Conservation (phyloP, 495 filamentous ascomycete genomes). For the Penicillium mononematosum region DNA sequence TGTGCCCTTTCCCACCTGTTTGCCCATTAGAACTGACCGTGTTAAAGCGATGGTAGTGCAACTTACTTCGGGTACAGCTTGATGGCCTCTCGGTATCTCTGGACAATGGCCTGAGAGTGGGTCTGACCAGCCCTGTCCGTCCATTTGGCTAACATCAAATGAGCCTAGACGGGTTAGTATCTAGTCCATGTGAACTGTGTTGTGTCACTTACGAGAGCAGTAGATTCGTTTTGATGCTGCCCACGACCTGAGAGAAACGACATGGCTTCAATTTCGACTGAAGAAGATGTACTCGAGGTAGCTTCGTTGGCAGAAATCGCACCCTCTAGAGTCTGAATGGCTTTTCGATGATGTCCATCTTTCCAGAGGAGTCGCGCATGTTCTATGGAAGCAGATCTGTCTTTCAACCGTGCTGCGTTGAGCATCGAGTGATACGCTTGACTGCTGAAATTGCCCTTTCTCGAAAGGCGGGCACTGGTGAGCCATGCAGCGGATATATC, state of each 20-base stretch:
- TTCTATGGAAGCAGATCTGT: slow-evolving; percentile 83
- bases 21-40: slow-evolving; percentile 14
- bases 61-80: slow-evolving; percentile 43
- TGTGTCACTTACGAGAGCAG: slow-evolving; percentile 38
- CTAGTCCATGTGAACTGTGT: not conserved
- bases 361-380: slow-evolving; percentile 93
- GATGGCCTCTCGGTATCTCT: slow-evolving; percentile 73
- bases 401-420: slow-evolving; percentile 80
- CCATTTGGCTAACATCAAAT: slow-evolving; percentile 93
- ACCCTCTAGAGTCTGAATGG: slow-evolving; percentile 83
- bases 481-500: slow-evolving; percentile 86
- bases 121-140: slow-evolving; percentile 90
- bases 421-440: slow-evolving; percentile 92
- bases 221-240: slow-evolving; percentile 48
- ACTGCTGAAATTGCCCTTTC: slow-evolving; percentile 77
- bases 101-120: slow-evolving; percentile 69
- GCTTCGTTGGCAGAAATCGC: slow-evolving; percentile 78
- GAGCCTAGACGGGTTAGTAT: slow-evolving; percentile 48
- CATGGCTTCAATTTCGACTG: slow-evolving; percentile 38
- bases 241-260: slow-evolving; percentile 34
- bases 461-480: slow-evolving; percentile 76
- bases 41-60: not conserved
- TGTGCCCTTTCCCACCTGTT: slow-evolving; percentile 90
- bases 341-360: slow-evolving; percentile 89
- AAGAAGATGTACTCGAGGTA: slow-evolving; percentile 46